Percentiles rank a stretch among this genome's conserved stretches.
phyloP scores from a whole-genome alignment of 306 rosid species.

The Pyrus betulifolia region DNA sequence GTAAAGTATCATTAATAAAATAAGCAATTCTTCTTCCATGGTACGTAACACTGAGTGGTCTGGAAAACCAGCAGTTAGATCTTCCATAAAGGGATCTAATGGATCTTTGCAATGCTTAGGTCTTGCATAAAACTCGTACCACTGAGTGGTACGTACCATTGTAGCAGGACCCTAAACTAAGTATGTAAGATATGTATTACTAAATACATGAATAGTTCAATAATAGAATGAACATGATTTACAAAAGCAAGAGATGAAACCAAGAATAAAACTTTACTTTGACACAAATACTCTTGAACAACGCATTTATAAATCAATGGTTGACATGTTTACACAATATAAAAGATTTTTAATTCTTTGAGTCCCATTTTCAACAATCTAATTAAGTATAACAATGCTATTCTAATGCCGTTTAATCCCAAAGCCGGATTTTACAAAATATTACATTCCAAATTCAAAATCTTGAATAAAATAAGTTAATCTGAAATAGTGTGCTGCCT shows the following conservation, averaged over 20 bases:
- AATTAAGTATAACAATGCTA: not conserved
- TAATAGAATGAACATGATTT: not conserved
- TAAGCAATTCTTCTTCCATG: not conserved
- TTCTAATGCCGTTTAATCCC: not conserved
- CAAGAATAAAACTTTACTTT: not conserved
- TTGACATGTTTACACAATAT: not conserved
- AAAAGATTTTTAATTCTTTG: not conserved
- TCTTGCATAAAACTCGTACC: not conserved
- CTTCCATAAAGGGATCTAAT: not conserved
- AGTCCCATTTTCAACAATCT: not conserved
- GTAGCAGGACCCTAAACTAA: not conserved
- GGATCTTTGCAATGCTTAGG: not conserved
- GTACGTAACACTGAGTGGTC: too few relatives aligned
- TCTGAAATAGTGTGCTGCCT: not conserved
- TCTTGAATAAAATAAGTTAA: not conserved
- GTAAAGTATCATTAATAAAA: conserved; percentile 14
- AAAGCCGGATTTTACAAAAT: not conserved
- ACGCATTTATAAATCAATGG: not conserved
- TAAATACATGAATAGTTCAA: conserved; percentile 1
- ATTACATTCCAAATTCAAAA: not conserved
- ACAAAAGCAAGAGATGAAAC: not conserved
- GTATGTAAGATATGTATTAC: not conserved
- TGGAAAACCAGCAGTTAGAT: not conserved
- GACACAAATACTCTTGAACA: not conserved
- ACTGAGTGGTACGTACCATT: not conserved